Evolutionary conservation across 257 asterid species (phyloP).

Genomic region (Solanum habrochaites): DNA sequence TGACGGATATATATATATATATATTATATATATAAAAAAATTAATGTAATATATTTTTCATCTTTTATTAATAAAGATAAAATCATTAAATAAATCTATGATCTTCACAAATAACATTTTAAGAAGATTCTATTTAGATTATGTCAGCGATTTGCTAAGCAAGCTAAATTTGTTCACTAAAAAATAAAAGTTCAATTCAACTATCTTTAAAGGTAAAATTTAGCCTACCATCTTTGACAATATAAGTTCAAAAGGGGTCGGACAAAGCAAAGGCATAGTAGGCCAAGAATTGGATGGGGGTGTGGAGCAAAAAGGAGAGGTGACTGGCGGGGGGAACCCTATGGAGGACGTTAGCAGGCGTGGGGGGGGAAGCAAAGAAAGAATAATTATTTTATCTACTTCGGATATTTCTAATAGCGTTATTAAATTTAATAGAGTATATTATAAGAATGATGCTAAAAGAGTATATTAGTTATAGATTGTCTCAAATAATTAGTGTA

Average conservation of each 20-base stretch:
- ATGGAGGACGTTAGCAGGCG: too few relatives aligned
- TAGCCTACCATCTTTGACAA: not conserved
- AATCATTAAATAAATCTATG: not conserved
- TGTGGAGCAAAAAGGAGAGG: too few relatives aligned
- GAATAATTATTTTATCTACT: not conserved
- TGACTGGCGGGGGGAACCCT: too few relatives aligned
- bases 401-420: not conserved
- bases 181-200: not conserved
- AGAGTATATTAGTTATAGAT: accelerated
- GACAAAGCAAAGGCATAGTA: not conserved
- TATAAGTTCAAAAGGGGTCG: not conserved
- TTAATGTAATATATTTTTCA: not conserved
- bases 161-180: not conserved
- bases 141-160: not conserved
- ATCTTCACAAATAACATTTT: not conserved
- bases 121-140: not conserved
- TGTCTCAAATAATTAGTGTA: too few relatives aligned
- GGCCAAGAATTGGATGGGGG: too few relatives aligned
- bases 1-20: not conserved
- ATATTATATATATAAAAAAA: too few relatives aligned
- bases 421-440: too few relatives aligned
- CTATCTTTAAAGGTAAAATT: not conserved
- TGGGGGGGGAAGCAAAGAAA: too few relatives aligned
- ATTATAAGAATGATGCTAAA: too few relatives aligned
- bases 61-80: not conserved